Percentiles rank a stretch among this genome's conserved stretches.
Evolutionary conservation across 2,329 filamentous ascomycete species (phyloP).

Genomic region (Sclerotinia sclerotiorum): DNA sequence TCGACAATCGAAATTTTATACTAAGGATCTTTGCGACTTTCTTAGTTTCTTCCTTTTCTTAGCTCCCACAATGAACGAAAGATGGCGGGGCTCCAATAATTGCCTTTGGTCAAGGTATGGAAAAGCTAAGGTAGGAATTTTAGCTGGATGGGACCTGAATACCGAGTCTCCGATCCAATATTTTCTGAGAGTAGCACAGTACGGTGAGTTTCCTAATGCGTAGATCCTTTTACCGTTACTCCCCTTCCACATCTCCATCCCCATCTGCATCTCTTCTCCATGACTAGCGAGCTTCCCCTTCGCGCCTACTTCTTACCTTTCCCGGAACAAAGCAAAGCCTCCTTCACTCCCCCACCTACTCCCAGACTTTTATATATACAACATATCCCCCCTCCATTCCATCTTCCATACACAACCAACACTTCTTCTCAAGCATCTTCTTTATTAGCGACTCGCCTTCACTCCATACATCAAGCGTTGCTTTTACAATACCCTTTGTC

Average conservation of each 20-base stretch:
- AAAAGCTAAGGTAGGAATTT: background rate
- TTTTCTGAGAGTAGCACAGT: background rate
- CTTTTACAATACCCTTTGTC: background rate
- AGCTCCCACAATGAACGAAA: background rate
- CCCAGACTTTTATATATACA: slow-evolving; percentile 6
- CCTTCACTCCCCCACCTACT: slow-evolving; percentile 6
- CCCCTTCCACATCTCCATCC: background rate
- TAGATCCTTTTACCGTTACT: slow-evolving; percentile 5
- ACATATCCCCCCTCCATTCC: background rate
- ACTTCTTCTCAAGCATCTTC: background rate
- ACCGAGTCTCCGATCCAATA: background rate
- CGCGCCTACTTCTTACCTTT: slow-evolving; percentile 4
- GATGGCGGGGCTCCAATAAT: background rate
- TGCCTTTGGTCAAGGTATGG: too few relatives aligned
- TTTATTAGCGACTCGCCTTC: background rate
- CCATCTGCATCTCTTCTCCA: background rate
- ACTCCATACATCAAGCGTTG: background rate
- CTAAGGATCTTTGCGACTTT: slow-evolving; percentile 1
- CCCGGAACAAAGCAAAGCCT: background rate
- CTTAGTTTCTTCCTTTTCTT: too few relatives aligned
- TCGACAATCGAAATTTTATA: slow-evolving; percentile 13
- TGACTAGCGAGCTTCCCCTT: slow-evolving; percentile 5
- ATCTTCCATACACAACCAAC: background rate
- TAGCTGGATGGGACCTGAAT: slow-evolving; percentile 3
- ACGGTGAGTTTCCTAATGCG: slow-evolving; percentile 2